Base-by-base conservation (phyloP, 2,329 filamentous ascomycete genomes). In the Fusarium zealandicum region DNA sequence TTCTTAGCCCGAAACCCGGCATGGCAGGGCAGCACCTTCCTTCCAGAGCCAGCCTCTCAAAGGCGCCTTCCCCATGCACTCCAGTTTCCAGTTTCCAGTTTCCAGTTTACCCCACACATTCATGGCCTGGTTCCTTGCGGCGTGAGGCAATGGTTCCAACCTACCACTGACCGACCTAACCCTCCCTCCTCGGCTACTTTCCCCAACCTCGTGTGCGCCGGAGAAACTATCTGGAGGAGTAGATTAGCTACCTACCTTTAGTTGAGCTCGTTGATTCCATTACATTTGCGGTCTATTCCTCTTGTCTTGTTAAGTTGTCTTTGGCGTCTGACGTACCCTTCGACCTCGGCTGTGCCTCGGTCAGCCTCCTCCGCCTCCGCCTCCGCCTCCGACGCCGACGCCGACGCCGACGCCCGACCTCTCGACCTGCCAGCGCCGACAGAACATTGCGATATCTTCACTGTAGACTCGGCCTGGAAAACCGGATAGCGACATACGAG, bases 81-180 rank as follows among this genome's bases (percentile, higher is more conserved):
- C 28, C 28, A 30, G 28, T 30, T 22, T 22, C 20, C 20, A 22
- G 20, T 4, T 22, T 22, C 20, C 20, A 4, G 20, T 57, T 61
- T 63, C 52, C n/a, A n/a, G n/a, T n/a, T 57, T 64, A 64, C 61
- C 61, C 61, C 61, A 64, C 61, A 64, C 61, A 61, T 61, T 57
- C 28, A 30, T 27, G 28, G 47, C 17, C 35, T 58, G 54, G 41
- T 37, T 59, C 41, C 47, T 35, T 36, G 53, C 41, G 36, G 41
- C 37, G 10, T 30, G 10, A 30, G 12, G 12, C 43, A 49, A 50
- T 60, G 47, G 49, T 57, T 45, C 45, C 41, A 51, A 28, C 33
- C 49, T 40, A 25, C 28, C 39, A 50, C 46, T 40, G 47, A 63
- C 59, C 45, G 36, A 27, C 43, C 53, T 25, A 43, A 50, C 44